Evolutionary conservation across 2,329 filamentous ascomycete species (phyloP), one percentile per base, ranked within the genome.

Genomic region (Massarina eburnea): DNA sequence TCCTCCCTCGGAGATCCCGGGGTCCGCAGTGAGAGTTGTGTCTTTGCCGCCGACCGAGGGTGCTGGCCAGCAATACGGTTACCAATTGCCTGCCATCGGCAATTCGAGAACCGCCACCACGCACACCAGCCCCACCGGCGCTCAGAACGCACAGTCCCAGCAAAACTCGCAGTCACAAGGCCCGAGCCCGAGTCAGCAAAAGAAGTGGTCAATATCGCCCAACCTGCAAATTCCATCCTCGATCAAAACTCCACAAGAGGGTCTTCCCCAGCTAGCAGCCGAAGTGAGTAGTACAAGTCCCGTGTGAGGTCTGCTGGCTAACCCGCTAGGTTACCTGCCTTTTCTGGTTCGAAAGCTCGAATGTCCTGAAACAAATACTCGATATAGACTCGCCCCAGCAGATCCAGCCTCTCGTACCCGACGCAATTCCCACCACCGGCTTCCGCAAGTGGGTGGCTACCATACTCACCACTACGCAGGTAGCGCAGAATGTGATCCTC

Each of bases 391-490:
- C 70, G 8, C 65, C 73, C 52, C 54, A 61, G 57, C 53, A 65
- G 30, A 66, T 81, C 37, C 73, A 79, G 45, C 73, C 80, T 24
- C 76, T 96, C 8, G 81, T 84, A 9, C 71, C 80, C 15, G 84
- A 94, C 55, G 90, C 91, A 8, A 80, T 85, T 38, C 91, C 92
- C 0, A 84, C 84, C 14, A 80, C 82, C 3, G 86, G 88, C 14
- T 97, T 97, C 68, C 83, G 86, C 62, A 95, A 95, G 79, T 97
- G 94, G 94, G 90, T 96, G 3, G 84, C 89, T 38, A 89, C 84
- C 8, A 90, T 97, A 44, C 77, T 99, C 15, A 88, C 89, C 1
- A 97, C 94, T 0, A 99, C 94, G 0, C 91, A 97, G 68, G 92
- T 99, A 26, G 94, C 91, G 41, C 91, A 94, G 62, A 97, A 97